Evolutionary conservation across 768 basidiomycete species (phyloP).

Genomic region (Ramaria rubella): DNA sequence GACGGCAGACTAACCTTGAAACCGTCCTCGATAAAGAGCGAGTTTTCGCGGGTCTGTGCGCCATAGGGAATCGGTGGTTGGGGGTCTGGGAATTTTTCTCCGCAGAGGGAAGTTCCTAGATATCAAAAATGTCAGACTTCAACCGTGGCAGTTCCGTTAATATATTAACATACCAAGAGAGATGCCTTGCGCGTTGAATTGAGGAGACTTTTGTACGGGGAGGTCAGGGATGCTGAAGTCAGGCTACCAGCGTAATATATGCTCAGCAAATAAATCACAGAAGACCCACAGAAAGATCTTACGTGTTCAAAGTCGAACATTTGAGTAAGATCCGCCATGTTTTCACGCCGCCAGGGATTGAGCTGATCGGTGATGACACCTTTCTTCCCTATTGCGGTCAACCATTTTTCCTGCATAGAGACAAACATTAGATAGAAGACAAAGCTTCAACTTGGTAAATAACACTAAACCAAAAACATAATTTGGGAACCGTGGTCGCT

Average conservation of each 20-base stretch:
- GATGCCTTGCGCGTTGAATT: slow-evolving; percentile 4
- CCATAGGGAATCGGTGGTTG: slow-evolving; percentile 11
- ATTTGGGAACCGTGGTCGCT: slow-evolving; percentile 12
- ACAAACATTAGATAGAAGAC: not conserved
- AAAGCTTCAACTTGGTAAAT: not conserved
- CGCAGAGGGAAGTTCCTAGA: slow-evolving; percentile 3
- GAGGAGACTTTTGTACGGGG: slow-evolving; percentile 4
- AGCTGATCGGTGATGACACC: slow-evolving; percentile 9
- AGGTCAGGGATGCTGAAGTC: slow-evolving; percentile 6
- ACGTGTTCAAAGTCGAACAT: slow-evolving; percentile 16
- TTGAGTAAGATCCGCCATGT: slow-evolving; percentile 15
- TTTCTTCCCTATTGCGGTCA: slow-evolving; percentile 10
- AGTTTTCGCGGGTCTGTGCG: slow-evolving; percentile 3
- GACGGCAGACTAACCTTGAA: slow-evolving; percentile 7
- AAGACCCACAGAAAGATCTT: not conserved
- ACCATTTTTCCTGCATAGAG: slow-evolving; percentile 12
- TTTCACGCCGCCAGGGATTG: slow-evolving; percentile 12
- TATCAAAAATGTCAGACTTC: not conserved
- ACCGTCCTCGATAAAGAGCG: slow-evolving; percentile 11
- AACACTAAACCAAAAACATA: slow-evolving; percentile 1
- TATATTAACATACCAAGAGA: not conserved
- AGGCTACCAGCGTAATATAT: not conserved
- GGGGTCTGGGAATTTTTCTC: slow-evolving; percentile 3
- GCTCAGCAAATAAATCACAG: not conserved
- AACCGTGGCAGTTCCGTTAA: not conserved